Evolutionary conservation across 2,329 filamentous ascomycete species (phyloP), one percentile per base, ranked within the genome.

Genomic region (Arthrobotrys entomopaga): DNA sequence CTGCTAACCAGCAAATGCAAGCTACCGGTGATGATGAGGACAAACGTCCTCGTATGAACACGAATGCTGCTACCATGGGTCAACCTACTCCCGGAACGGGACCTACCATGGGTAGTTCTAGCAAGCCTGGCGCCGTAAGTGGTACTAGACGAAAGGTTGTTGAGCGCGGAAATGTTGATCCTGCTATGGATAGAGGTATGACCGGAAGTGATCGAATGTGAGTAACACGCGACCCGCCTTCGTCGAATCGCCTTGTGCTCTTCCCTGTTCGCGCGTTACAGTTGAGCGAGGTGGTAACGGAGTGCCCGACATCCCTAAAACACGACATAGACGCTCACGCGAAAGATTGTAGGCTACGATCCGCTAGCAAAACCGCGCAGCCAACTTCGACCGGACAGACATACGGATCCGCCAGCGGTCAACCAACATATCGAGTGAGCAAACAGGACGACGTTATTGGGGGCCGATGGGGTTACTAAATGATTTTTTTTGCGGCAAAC

Each of bases 121-220:
- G 70, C 70, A 78, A 78, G 59, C 76, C 77, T 74, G 70, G 64
- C 50, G 76, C 69, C 34, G 75, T 78, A 65, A 74, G 67, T 56
- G 61, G 76, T 60, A 74, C 74, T 60, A 77, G 78, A 65, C 78
- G 77, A 66, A 78, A 78, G 70, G 78, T 79, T 72, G 77, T 76
- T 42, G 77, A 78, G 19, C 76, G 77, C 63, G 77, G 75, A 65
- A 77, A 71, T 64, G 77, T 77, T 73, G 77, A 76, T 75, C 77
- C 77, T 26, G 77, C 74, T 53, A 78, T 78, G 75, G 78, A 79
- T 65, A 77, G 77, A 50, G 78, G 78, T 71, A 65, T 79, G 75
- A 78, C 76, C 65, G 77, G 78, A 66, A 78, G 77, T 56, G 78
- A 79, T 74, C 77, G 78, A 65, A 79, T 79, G 78, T 79, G 66